phyloP scores from a whole-genome alignment of 2,329 filamentous ascomycete genomes.

The Diplodia seriata region DNA sequence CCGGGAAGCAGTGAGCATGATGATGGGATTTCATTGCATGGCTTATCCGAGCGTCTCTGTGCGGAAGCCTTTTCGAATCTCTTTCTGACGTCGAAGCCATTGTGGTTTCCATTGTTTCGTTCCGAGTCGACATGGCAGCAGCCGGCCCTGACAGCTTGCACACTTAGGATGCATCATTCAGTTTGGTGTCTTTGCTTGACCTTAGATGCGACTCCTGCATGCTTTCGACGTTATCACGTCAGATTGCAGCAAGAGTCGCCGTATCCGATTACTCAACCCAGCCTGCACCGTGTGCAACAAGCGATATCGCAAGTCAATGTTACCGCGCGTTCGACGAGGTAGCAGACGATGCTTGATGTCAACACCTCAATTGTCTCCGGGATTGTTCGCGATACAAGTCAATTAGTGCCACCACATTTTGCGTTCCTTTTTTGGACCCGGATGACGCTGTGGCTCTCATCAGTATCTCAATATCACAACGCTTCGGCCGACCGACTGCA shows the following conservation, averaged over 20 bases:
- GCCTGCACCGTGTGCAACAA: not conserved
- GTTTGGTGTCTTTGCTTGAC: not conserved
- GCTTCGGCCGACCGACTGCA: not conserved
- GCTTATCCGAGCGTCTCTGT: slow-evolving; percentile 27
- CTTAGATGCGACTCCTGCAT: not conserved
- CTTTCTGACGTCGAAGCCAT: not conserved
- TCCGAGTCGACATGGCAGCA: not conserved
- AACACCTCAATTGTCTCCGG: not conserved
- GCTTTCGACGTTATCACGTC: not conserved
- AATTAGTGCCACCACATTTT: not conserved
- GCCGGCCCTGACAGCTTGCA: not conserved
- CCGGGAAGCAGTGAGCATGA: not conserved
- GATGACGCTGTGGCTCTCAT: too few relatives aligned
- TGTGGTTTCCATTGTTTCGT: not conserved
- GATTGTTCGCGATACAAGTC: not conserved
- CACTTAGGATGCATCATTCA: not conserved
- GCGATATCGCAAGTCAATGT: not conserved
- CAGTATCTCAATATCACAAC: not conserved
- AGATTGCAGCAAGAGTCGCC: not conserved
- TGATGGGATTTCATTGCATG: slow-evolving; percentile 22
- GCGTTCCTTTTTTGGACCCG: not conserved
- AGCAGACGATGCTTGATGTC: not conserved
- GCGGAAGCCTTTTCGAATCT: slow-evolving; percentile 17
- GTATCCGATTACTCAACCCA: not conserved
- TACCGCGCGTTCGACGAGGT: not conserved